Conservation (phyloP, 148 eudicot species). For the Selenicereus undatus region DNA sequence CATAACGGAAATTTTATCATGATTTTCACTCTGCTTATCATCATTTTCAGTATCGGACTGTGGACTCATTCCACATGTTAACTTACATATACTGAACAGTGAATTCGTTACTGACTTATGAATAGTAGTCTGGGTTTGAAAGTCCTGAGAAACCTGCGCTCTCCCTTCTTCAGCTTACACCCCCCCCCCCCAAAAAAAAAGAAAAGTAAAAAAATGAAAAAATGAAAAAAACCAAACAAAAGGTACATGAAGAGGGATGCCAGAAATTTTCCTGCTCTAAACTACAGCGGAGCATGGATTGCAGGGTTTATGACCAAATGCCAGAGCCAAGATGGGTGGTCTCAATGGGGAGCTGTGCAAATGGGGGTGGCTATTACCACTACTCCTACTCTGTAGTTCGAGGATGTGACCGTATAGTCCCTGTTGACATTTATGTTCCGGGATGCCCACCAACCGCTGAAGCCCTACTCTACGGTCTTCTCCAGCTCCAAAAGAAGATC, state of each 20-base stretch:
- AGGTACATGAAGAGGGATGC: neutral
- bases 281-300: neutral
- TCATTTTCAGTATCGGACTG: too few species aligned
- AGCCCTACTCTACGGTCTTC: slow-evolving; percentile 67
- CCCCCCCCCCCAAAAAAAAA: too few species aligned
- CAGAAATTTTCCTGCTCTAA: neutral
- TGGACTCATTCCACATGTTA: too few species aligned
- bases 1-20: too few species aligned
- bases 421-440: slow-evolving; percentile 71
- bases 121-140: too few species aligned
- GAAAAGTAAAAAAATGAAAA: neutral
- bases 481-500: slow-evolving; percentile 83
- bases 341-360: slow-evolving; percentile 88
- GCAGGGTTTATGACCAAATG: slow-evolving; percentile 86
- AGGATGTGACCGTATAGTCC: slow-evolving; percentile 74
- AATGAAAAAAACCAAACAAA: neutral
- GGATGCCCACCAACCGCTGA: slow-evolving; percentile 80
- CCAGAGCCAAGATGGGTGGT: slow-evolving; percentile 90
- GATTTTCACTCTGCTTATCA: too few species aligned
- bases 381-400: slow-evolving; percentile 80
- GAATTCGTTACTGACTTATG: too few species aligned
- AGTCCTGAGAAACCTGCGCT: too few species aligned
- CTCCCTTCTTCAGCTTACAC: too few species aligned
- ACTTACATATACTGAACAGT: too few species aligned
- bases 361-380: slow-evolving; percentile 88